Percentiles rank a stretch among this genome's conserved stretches.
These are phyloP conservation scores for Solanum gandarillasii DNA, from an alignment of 257 asterid genomes.

Conservation along the genomic window DNA sequence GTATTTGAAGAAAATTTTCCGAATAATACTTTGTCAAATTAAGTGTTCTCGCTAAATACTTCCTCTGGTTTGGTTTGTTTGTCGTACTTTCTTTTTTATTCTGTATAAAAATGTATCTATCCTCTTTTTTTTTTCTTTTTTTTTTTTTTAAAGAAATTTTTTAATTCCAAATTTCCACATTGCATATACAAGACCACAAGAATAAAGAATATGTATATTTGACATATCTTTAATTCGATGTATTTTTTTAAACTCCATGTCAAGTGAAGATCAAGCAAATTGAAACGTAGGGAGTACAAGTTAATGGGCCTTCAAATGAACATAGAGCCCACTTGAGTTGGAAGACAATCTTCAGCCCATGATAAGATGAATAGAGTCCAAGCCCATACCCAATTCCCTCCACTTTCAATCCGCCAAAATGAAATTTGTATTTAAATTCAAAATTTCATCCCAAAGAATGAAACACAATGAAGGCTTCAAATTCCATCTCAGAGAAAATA, in stretches of 20 bases:
- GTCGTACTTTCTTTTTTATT: too few species aligned
- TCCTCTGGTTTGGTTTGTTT: too few species aligned
- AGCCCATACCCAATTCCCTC: neutral
- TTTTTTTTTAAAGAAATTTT: too few species aligned
- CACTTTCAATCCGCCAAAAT: neutral
- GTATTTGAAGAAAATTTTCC: neutral
- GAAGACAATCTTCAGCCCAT: neutral
- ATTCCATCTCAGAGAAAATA: neutral
- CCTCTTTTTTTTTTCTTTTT: too few species aligned
- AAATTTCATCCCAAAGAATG: neutral
- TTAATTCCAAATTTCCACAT: neutral
- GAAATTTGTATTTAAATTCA: slow-evolving; percentile 6
- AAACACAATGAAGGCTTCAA: neutral
- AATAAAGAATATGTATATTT: too few species aligned
- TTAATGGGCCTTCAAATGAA: neutral
- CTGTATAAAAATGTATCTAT: too few species aligned
- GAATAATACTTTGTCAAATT: neutral
- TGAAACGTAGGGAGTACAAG: neutral
- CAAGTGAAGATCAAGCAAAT: neutral
- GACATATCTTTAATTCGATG: neutral
- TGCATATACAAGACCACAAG: neutral
- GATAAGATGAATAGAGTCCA: neutral
- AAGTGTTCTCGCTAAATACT: neutral
- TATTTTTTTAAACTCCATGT: too few species aligned
- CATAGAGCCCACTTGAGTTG: neutral